Conservation (phyloP, 176 grass and related monocot species). For the Eleusine coracana region DNA sequence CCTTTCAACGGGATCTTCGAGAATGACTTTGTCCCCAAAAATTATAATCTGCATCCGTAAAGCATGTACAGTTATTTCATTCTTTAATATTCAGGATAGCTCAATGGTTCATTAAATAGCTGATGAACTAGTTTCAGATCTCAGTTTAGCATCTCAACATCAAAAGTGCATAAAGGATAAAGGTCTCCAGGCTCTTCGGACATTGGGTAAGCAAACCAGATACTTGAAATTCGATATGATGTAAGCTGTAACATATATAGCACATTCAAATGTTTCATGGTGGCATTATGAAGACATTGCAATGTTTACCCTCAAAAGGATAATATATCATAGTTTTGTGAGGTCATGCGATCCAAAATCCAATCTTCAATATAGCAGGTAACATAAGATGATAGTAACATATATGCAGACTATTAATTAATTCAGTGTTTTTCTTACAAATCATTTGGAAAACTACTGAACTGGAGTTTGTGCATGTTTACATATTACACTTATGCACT, state of each 20-base stretch:
- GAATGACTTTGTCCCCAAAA: conserved; percentile 95
- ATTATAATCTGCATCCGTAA: conserved; percentile 77
- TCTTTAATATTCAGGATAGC: conserved; percentile 19
- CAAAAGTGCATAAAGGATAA: conserved; percentile 19
- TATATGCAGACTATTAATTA: too few relatives aligned
- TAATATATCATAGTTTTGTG: not conserved
- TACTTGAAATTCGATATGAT: conserved; percentile 8
- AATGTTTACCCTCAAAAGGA: not conserved
- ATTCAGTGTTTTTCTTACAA: too few relatives aligned
- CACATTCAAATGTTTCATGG: too few relatives aligned
- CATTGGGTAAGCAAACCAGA: not conserved
- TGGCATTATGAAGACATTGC: not conserved
- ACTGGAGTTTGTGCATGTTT: too few relatives aligned
- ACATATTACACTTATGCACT: too few relatives aligned
- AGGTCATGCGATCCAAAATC: not conserved
- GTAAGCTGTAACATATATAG: not conserved
- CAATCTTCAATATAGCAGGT: not conserved
- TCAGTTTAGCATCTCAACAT: conserved; percentile 25
- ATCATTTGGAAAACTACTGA: too few relatives aligned
- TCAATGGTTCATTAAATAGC: not conserved
- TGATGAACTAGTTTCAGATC: conserved; percentile 15
- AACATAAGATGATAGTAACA: too few relatives aligned
- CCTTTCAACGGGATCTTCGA: conserved; percentile 87
- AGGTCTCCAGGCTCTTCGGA: not conserved
- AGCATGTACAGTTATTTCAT: conserved; percentile 27